phyloP scores from a whole-genome alignment of 495 filamentous ascomycete species.

The Pseudoneurospora amorphoporcata region DNA sequence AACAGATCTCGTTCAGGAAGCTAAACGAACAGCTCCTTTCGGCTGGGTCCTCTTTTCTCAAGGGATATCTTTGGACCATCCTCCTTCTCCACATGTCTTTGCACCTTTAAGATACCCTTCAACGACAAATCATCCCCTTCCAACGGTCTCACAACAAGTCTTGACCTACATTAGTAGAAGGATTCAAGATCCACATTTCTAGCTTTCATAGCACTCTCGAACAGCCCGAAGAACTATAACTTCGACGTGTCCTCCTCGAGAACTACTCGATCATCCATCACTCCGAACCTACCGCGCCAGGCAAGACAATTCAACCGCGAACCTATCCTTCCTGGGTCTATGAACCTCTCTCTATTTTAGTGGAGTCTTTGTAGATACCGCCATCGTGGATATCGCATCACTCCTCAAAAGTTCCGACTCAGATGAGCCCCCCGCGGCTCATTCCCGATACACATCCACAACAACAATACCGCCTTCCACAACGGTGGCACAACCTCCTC shows the following conservation, averaged over 20 bases:
- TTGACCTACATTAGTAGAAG: background rate
- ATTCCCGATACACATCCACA: conserved; percentile 42
- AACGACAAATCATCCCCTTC: background rate
- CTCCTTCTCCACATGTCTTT: background rate
- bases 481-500: conserved; percentile 16
- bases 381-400: conserved; percentile 83
- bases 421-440: conserved; percentile 57
- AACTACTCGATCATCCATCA: background rate
- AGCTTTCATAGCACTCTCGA: background rate
- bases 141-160: background rate
- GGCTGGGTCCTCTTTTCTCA: background rate
- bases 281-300: background rate
- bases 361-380: conserved; percentile 35
- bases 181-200: background rate
- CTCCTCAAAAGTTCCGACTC: conserved; percentile 72
- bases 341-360: conserved; percentile 19
- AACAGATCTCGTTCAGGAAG: background rate
- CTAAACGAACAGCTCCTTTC: background rate
- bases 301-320: background rate
- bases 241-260: background rate
- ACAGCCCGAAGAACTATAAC: background rate
- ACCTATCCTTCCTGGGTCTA: conserved; percentile 16
- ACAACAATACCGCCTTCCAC: conserved; percentile 37
- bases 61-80: background rate
- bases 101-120: background rate